Conservation (phyloP, 495 filamentous ascomycete species). For the Hypoxylon fragiforme region DNA sequence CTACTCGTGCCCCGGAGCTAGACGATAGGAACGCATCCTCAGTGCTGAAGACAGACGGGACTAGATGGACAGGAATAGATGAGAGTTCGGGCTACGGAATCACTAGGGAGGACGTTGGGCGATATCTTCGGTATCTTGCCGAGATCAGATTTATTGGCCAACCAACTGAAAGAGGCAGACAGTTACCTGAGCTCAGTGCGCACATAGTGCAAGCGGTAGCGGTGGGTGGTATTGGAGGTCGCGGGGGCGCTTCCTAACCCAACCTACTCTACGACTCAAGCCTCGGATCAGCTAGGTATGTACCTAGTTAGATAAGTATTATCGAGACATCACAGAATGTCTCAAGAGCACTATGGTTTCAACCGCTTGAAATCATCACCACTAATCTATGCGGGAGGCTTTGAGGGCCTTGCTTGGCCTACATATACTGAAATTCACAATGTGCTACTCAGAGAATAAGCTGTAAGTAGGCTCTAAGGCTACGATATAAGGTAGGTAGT, state of each 20-base stretch:
- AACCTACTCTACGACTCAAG: neutral
- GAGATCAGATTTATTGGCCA: constrained; percentile 68
- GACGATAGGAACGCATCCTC: constrained; percentile 72
- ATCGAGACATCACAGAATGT: too few species aligned
- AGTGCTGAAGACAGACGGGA: constrained; percentile 63
- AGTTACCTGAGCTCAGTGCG: constrained; percentile 52
- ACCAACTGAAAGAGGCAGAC: constrained; percentile 53
- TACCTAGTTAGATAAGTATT: neutral
- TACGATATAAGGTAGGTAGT: too few species aligned
- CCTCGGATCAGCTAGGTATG: neutral
- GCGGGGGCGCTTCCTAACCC: constrained; percentile 39
- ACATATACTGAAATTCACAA: too few species aligned
- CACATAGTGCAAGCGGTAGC: constrained; percentile 57
- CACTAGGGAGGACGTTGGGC: constrained; percentile 67
- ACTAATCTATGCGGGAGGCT: too few species aligned
- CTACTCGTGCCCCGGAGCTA: constrained; percentile 78
- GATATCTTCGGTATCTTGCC: constrained; percentile 73
- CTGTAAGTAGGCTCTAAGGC: too few species aligned
- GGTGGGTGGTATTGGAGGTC: constrained; percentile 52
- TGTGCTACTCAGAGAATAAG: too few species aligned
- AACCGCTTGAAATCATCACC: too few species aligned
- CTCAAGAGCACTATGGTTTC: too few species aligned
- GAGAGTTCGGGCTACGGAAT: constrained; percentile 65
- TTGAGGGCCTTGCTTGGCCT: too few species aligned
- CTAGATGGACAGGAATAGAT: constrained; percentile 64